Evolutionary conservation across 805 yeast genomes (phyloP).

Genomic region (Candida verbasci): DNA sequence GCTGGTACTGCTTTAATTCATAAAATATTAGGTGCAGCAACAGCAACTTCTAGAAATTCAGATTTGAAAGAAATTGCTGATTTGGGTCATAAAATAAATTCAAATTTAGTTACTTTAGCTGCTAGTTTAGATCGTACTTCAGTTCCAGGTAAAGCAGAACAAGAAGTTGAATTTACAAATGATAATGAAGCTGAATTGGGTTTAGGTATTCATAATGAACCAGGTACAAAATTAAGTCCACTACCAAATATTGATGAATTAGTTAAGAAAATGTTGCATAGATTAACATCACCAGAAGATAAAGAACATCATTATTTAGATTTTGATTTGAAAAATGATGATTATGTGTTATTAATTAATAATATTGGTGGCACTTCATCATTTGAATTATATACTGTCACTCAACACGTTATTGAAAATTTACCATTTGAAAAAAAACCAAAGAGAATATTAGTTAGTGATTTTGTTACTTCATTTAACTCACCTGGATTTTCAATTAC

Average conservation of each 20-base stretch:
- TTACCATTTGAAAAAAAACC: conserved; percentile 59
- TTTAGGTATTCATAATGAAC: conserved; percentile 94
- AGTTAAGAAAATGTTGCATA: conserved; percentile 51
- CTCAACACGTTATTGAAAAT: conserved; percentile 51
- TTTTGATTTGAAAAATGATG: conserved; percentile 54
- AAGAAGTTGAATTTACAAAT: conserved; percentile 43
- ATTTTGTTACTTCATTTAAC: conserved; percentile 83
- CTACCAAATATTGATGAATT: conserved; percentile 69
- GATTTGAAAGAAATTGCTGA: conserved; percentile 48
- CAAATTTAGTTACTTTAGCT: conserved; percentile 77
- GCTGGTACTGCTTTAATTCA: conserved; percentile 90
- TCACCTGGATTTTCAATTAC: conserved; percentile 92
- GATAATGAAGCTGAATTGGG: conserved; percentile 80
- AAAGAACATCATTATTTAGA: conserved; percentile 77
- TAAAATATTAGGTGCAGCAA: conserved; percentile 75
- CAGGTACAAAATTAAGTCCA: conserved; percentile 63
- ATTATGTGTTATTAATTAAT: conserved; percentile 68
- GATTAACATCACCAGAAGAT: conserved; percentile 60
- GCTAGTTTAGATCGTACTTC: conserved; percentile 86
- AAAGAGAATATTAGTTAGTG: conserved; percentile 64
- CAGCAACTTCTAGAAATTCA: conserved; percentile 1
- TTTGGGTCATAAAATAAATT: conserved; percentile 58
- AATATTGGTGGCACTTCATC: conserved; percentile 88
- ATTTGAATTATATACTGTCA: conserved; percentile 71
- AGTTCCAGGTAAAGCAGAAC: conserved; percentile 69